Base-by-base conservation (phyloP, 2,329 filamentous ascomycete species). In the Paracoccidioides brasiliensis region DNA sequence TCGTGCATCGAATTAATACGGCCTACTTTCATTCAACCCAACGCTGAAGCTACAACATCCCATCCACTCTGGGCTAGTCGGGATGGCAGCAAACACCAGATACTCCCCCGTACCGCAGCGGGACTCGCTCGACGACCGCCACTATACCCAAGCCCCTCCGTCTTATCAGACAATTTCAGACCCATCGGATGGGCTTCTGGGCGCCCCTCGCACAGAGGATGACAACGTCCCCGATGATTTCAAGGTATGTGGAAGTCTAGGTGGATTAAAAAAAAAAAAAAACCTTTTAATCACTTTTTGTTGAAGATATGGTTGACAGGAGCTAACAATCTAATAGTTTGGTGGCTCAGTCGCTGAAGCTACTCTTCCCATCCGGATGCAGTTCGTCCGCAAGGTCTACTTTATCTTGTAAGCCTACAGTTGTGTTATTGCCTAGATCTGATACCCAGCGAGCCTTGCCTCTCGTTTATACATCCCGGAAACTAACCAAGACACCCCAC, bases 151-250 rank as follows among this genome's bases (percentile, higher is more conserved):
- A 66, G 80, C 90, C 67, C 90, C 91, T 62, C 91, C 91, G 22
- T 87, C 87, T 58, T 96, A 96, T 76, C 79, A 81, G 68, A 75
- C 73, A 58, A 77, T 79, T 59, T 78, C 82, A 41, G 76, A 80
- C 41, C 71, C 74, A 32, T 72, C 78, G 58, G 77, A 78, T 64
- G 77, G 80, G 28, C 77, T 86, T 43, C 80, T 87, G 56, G 85
- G 79, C 52, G 64, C 56, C 7, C 83, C 88, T 53, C 83, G 90
- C 64, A 80, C 78, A 68, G 90, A 90, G 71, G 83, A 90, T 67
- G 91, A 96, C 73, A 94, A 96, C 67, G 70, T 97, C 46, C 91
- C 91, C 1, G 91, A 97, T 75, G 91, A 97, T 73, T 97, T 97
- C 82, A 97, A 96, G 80, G 85, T 88, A 68, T 51, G 60, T 46